These are phyloP conservation scores for Coffea humblotiana DNA, from an alignment of 305 asterid genomes.

Conservation along the genomic window DNA sequence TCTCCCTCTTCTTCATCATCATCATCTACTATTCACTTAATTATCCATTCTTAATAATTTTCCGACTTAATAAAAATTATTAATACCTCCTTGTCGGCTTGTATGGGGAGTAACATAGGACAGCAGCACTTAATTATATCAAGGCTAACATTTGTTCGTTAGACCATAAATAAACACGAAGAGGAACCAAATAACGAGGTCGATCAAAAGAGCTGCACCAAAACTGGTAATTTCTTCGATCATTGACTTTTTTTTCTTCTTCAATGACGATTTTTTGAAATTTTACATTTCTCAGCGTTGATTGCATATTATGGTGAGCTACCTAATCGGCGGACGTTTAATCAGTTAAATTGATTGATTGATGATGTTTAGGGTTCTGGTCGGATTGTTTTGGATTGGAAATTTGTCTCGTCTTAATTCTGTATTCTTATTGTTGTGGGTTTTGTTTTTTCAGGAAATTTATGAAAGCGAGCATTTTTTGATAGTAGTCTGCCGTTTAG, in stretches of 20 bases:
- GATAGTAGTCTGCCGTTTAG: background rate
- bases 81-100: background rate
- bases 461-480: background rate
- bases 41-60: background rate
- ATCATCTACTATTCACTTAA: background rate
- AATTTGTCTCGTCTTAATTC: background rate
- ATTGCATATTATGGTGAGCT: background rate
- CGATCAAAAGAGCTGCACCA: conserved; percentile 5
- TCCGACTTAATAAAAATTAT: background rate
- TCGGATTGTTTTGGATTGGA: background rate
- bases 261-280: background rate
- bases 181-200: background rate
- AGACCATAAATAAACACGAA: conserved; percentile 1
- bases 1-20: background rate
- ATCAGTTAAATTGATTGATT: background rate
- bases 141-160: conserved; percentile 11
- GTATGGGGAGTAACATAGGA: background rate
- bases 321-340: background rate
- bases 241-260: background rate
- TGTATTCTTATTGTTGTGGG: background rate
- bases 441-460: background rate
- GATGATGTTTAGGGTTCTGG: background rate
- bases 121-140: background rate
- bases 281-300: background rate
- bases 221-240: conserved; percentile 13